phyloP scores from a whole-genome alignment of 2,329 filamentous ascomycete species.

The Colletotrichum sp. region DNA sequence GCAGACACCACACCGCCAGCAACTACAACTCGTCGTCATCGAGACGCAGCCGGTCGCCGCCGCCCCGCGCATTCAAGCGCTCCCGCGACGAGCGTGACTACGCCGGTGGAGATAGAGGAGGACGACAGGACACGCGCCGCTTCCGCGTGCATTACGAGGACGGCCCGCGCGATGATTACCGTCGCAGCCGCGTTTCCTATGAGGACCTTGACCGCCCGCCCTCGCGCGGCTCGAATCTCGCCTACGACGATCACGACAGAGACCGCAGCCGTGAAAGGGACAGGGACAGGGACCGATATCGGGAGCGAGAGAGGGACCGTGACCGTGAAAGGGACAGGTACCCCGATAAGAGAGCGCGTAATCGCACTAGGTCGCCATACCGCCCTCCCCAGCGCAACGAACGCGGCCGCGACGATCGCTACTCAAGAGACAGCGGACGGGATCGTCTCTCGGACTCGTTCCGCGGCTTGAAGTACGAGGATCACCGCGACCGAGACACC shows the following conservation, averaged over 20 bases:
- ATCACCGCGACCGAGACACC: slow-evolving; percentile 53
- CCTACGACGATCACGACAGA: slow-evolving; percentile 58
- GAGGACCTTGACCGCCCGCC: slow-evolving; percentile 61
- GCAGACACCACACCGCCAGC: slow-evolving; percentile 30
- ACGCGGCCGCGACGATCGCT: slow-evolving; percentile 37
- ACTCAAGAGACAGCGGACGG: slow-evolving; percentile 33
- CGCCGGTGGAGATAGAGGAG: slow-evolving; percentile 30
- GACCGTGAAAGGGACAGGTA: slow-evolving; percentile 45
- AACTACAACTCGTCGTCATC: slow-evolving; percentile 35
- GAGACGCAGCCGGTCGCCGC: slow-evolving; percentile 50
- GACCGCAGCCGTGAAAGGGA: slow-evolving; percentile 40
- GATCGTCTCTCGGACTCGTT: slow-evolving; percentile 27
- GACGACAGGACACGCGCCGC: slow-evolving; percentile 59
- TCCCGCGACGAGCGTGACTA: slow-evolving; percentile 66
- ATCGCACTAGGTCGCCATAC: slow-evolving; percentile 59
- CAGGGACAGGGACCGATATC: slow-evolving; percentile 27
- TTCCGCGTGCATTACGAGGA: slow-evolving; percentile 70
- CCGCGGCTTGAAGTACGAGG: slow-evolving; percentile 44
- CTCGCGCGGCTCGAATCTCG: slow-evolving; percentile 44
- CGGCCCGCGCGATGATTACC: slow-evolving; percentile 49
- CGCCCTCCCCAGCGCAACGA: slow-evolving; percentile 39
- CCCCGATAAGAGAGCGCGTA: slow-evolving; percentile 59
- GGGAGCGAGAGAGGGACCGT: slow-evolving; percentile 26
- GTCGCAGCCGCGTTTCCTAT: slow-evolving; percentile 54
- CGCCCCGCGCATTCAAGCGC: slow-evolving; percentile 69